Evolutionary conservation across 2,329 filamentous ascomycete species (phyloP).

Genomic region (Stromatinia cepivora): DNA sequence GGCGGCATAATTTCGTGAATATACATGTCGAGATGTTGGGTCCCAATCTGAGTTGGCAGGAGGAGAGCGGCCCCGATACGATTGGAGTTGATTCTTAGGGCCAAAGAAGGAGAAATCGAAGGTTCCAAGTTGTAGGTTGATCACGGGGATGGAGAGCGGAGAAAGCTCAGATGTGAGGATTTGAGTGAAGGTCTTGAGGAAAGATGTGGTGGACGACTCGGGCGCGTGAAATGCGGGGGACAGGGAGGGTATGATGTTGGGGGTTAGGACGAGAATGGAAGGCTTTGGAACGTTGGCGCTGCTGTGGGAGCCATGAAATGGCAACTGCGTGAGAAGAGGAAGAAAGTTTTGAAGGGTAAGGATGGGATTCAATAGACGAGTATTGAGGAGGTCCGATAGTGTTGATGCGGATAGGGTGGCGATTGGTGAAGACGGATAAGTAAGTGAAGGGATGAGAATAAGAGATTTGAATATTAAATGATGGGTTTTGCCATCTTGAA

Average conservation of each 20-base stretch:
- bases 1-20: constrained; percentile 62
- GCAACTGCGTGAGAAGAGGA: constrained; percentile 66
- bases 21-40: constrained; percentile 58
- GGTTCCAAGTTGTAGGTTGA: constrained; percentile 86
- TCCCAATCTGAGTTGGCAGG: constrained; percentile 51
- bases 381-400: constrained; percentile 90
- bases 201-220: constrained; percentile 82
- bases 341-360: constrained; percentile 86
- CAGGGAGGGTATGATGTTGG: constrained; percentile 77
- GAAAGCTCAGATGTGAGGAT: constrained; percentile 78
- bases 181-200: constrained; percentile 81
- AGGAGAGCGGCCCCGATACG: constrained; percentile 44
- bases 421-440: constrained; percentile 80
- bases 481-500: constrained; percentile 73
- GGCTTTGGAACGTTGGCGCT: constrained; percentile 49
- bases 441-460: constrained; percentile 77
- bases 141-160: constrained; percentile 74
- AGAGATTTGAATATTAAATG: constrained; percentile 75
- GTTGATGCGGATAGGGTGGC: constrained; percentile 80
- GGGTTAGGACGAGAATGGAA: constrained; percentile 75
- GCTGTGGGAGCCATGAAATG: constrained; percentile 42
- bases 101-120: constrained; percentile 77
- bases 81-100: constrained; percentile 44
- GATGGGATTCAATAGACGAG: constrained; percentile 85
- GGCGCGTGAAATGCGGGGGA: constrained; percentile 79